Base-by-base conservation (phyloP, 371 early-diverging fungal genomes). In the Lichtheimia ornata region DNA sequence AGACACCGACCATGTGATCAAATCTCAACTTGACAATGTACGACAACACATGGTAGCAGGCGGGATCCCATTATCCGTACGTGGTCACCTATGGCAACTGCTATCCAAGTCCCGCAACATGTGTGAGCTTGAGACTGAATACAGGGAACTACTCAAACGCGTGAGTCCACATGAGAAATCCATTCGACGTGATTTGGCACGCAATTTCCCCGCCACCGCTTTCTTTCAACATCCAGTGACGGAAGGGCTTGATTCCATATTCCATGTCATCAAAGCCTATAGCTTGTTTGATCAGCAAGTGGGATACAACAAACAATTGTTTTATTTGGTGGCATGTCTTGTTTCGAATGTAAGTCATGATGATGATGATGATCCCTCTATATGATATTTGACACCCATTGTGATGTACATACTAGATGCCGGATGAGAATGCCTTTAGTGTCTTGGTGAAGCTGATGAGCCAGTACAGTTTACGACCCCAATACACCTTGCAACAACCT, bases 241-340 rank as follows among this genome's bases (percentile, higher is more conserved):
- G 27, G 78, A 84, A 50, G 96, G 94, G 0, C 96, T 97, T 62
- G 88, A 87, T 58, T 76, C 79, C 28, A 71, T 98, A 50, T 90
- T 86, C 62, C 89, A 90, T 62, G 87, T 98, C 13, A 81, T 95
- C 53, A 94, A 93, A 56, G 95, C 96, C 0, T 98, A 97, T 62
- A 88, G 93, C 24, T 63, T 95, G 22, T 95, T 90, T 64, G 97
- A 98, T 75, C 70, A 85, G 5, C 91, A 95, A 61, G 90, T 97
- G n/a, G 98, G 98, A 3, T 94, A 98, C 72, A 96, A 96, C 71
- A 97, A 98, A 78, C 97, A 97, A 4, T 76, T 97, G 24, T 86
- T 93, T n/a, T 97, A 96, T 72, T 71, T 98, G 22, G 94, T 90
- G 0, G 97, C 93, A 0, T 88, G 92, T 11, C 62, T 98, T 58